Evolutionary conservation across 169 alveolate species (phyloP), one percentile per base, ranked within the genome.

Genomic region (Plasmodium vivax): DNA sequence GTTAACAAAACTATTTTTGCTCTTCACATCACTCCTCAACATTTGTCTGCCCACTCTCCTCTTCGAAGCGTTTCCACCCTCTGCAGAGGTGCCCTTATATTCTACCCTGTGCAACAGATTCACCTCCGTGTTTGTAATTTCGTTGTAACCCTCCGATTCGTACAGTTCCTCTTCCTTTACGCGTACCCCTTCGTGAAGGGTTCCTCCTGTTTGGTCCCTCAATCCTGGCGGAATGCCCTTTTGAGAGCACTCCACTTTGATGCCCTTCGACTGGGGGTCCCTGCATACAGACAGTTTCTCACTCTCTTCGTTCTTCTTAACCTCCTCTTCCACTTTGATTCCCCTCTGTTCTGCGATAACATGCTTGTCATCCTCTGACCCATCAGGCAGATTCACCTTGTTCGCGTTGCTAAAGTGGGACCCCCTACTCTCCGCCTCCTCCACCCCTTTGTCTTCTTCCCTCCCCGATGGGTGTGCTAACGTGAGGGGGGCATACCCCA

Each of bases 111-210:
- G 54, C 58, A 62, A 27, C 36, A 74, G 58, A 45, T 75, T 30
- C 41, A 51, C 73, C 32, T 84, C 71, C 82, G 43, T 88, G 47
- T 88, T 79, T 80, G 45, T 51, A 88, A 38, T 56, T 23, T 88
- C 91, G 82, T 80, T 45, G 45, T 62, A 45, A 30, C 83, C 83
- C 47, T 79, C 94, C 47, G 88, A 88, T 79, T 79, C 82, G 43
- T 62, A 73, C 16, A 62, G 47, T 47, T 47, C 87, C 32, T 75
- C 73, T 85, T 85, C 93, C 43, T 84, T 85, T 45, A 36, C 41
- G 16, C 38, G 54, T 2, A 8, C 58, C 47, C 16, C 47, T 30
- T 75, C 80, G 23, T 16, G 77, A 62, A 62, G 36, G 77, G 16
- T 62, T 3, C 3, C 32, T 62, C 34, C 75, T 27, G 34, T 62